Conservation (phyloP, 2,329 filamentous ascomycete species). For the Fusarium sarcochroum region DNA sequence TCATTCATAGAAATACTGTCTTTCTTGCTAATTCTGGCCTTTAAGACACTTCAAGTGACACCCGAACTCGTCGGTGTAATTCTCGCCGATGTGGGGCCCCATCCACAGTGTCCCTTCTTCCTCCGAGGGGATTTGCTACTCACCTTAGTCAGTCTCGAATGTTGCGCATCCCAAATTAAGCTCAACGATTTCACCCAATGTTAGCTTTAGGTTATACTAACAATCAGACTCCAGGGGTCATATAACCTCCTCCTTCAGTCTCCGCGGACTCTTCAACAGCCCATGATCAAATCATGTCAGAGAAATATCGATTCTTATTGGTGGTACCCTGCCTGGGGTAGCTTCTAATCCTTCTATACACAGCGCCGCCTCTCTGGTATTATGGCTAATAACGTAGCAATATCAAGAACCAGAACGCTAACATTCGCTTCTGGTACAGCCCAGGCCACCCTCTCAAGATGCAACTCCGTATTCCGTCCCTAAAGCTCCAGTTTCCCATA, state of each 20-base stretch:
- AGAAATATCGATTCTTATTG: conserved; percentile 25
- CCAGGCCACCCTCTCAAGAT: conserved; percentile 44
- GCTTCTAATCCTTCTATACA: conserved; percentile 44
- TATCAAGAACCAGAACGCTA: conserved; percentile 42
- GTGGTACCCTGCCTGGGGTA: conserved; percentile 25
- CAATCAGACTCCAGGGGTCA: too few species aligned
- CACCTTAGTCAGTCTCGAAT: conserved; percentile 11
- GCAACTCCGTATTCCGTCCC: conserved; percentile 46
- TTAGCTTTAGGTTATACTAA: background rate
- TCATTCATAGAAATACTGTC: background rate
- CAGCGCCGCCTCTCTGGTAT: conserved; percentile 38
- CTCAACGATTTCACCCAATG: conserved; percentile 31
- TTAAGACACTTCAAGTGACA: conserved; percentile 23
- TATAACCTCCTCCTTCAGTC: background rate
- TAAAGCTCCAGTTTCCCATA: conserved; percentile 45
- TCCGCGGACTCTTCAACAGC: too few species aligned
- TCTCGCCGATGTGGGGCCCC: conserved; percentile 35
- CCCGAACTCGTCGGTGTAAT: conserved; percentile 34
- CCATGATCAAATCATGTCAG: background rate
- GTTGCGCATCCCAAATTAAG: conserved; percentile 17
- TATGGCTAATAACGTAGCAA: conserved; percentile 37
- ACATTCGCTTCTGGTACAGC: conserved; percentile 30
- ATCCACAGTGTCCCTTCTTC: conserved; percentile 45
- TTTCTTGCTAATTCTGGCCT: background rate
- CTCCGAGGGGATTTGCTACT: conserved; percentile 40